A percentile compares a stretch with the other conserved stretches of the same genome.
Conservation (phyloP, 306 rosid species). For the Astragalus membranaceus region DNA sequence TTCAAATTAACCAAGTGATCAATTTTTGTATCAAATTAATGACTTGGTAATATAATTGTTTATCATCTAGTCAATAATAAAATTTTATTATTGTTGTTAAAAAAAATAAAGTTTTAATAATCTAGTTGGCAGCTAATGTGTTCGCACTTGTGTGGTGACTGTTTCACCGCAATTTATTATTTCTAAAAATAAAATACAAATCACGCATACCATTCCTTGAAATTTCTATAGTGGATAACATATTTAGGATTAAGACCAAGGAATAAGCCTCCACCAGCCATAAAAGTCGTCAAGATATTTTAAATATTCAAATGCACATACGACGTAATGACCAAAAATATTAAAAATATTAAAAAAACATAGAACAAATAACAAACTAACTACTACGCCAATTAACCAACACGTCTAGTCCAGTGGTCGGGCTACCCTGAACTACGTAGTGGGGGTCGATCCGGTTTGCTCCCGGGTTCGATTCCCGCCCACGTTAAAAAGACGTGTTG, state of each 20-base stretch:
- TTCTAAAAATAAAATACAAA: not conserved
- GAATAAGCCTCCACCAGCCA: slow-evolving; percentile 7
- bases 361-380: not conserved
- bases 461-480: too few relatives aligned
- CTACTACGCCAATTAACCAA: not conserved
- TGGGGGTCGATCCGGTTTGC: too few relatives aligned
- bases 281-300: not conserved
- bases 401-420: too few relatives aligned
- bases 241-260: not conserved
- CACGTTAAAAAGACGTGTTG: too few relatives aligned
- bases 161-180: too few relatives aligned
- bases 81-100: too few relatives aligned
- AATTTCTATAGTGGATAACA: not conserved
- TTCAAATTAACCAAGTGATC: not conserved
- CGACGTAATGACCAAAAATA: not conserved
- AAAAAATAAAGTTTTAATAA: too few relatives aligned
- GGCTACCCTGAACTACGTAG: too few relatives aligned
- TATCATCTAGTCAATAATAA: too few relatives aligned
- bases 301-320: not conserved
- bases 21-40: not conserved
- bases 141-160: too few relatives aligned
- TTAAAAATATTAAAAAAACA: not conserved
- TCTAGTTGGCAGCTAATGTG: too few relatives aligned
- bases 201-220: not conserved
- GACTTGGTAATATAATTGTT: too few relatives aligned